Evolutionary conservation across 805 yeast species (phyloP), one percentile per base, ranked within the genome.

Genomic region (Kodamaea restingae): DNA sequence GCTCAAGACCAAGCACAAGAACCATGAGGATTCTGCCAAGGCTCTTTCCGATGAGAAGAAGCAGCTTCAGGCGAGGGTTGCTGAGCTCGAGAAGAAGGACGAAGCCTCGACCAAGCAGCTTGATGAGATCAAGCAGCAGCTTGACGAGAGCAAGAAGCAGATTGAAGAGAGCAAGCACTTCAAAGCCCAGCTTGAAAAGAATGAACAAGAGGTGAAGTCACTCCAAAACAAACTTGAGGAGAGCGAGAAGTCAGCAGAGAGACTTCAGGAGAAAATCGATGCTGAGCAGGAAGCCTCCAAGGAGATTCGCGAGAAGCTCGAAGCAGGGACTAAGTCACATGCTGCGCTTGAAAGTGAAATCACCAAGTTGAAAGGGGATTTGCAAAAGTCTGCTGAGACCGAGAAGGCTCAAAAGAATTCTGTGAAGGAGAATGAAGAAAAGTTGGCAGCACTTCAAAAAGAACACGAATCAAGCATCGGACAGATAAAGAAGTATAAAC

Each of bases 211-310:
- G 12, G 30, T 21, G 8, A 29, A 30, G 24, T 21, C 28, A 8
- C 12, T 36, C 7, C 25, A 26, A 20, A 37, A 44, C 32, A 22
- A 39, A 7, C 22, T 15, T 18, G 38, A 38, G 27, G 32, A 39
- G 18, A 4, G 12, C 8, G 43, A 32, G 27, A 30, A 20, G 28
- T 28, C 30, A 25, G 20, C 32, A n/a, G 18, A 21, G 12, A 17
- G 17, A 7, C 31, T 27, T 14, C 31, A 27, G 17, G 12, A 11
- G 17, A 15, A 27, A 7, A 8, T 27, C 17, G 31, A 11, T 12
- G 31, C 15, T 4, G 18, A 25, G n/a, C 27, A 9, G 27, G 5
- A n/a, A 10, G 27, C 12, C n/a, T 9, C 27, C 11, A 10, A 25
- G 4, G 27, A 25, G 12, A 25, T 25, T 10, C 12, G 22, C 8